Conservation (phyloP, 768 basidiomycete species). For the Austroboletus festivus region DNA sequence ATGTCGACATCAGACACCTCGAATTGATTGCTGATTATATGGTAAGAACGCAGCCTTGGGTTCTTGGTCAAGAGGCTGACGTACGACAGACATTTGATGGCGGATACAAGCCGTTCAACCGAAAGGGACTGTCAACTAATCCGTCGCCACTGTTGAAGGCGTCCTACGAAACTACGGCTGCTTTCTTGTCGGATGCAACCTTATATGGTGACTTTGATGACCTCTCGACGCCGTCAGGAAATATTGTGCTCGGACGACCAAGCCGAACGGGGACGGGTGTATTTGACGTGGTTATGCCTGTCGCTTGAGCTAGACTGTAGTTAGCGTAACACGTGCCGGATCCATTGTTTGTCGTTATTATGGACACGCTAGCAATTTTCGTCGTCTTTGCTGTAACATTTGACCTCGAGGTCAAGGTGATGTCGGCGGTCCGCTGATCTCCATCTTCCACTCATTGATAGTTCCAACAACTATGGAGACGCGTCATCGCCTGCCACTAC, state of each 20-base stretch:
- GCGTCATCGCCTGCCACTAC: conserved; percentile 46
- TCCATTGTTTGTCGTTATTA: conserved; percentile 25
- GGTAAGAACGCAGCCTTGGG: conserved; percentile 48
- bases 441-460: conserved; percentile 4
- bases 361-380: conserved; percentile 18
- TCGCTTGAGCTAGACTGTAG: conserved; percentile 10
- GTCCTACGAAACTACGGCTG: conserved; percentile 93
- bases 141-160: conserved; percentile 97
- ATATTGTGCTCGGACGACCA: conserved; percentile 86
- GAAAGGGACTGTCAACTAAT: conserved; percentile 88
- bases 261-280: conserved; percentile 91
- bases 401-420: conserved; percentile 22
- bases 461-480: conserved; percentile 21
- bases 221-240: conserved; percentile 84
- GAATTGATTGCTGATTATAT: conserved; percentile 99
- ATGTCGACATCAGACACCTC: conserved; percentile 89
- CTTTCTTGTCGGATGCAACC: conserved; percentile 92
- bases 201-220: conserved; percentile 95
- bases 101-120: conserved; percentile 97
- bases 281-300: conserved; percentile 79
- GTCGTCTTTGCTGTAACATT: conserved; percentile 1
- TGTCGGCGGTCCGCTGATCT: conserved; percentile 26
- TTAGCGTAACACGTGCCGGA: conserved; percentile 12
- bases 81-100: conserved; percentile 86
- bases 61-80: neutral